Base-by-base conservation (phyloP, 768 basidiomycete genomes). In the Vishniacozyma victoriae region DNA sequence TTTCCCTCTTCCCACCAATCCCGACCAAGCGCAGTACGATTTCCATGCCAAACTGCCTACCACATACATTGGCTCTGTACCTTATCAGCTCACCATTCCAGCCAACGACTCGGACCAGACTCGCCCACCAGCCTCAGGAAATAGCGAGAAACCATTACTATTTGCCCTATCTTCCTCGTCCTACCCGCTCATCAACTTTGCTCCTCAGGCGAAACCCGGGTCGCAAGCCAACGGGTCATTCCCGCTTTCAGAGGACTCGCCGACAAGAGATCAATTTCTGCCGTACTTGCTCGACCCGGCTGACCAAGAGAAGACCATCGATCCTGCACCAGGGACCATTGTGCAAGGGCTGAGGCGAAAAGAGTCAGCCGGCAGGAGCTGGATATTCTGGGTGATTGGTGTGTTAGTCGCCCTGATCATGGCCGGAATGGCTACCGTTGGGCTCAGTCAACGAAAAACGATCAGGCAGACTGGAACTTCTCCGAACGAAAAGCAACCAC, bases 141-240 rank as follows among this genome's bases (percentile, higher is more conserved):
- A 46, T 15, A 15, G 15, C 20, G 46, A 40, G 15, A 52, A 48
- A 20, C 57, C 59, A n/a, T 39, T 62, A 14, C 76, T 95, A 1
- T 93, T 82, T 59, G 90, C 87, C 16, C 85, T 96, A 81, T 86
- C 85, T 54, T 84, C 86, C 0, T 76, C 79, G 11, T 79, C 78
- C 6, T 96, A 80, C 64, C 93, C 92, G 0, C 76, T 96, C 9
- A 84, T 93, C 50, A 81, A 65, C 23, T 72, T 75, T 48, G 69
- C 71, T 12, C 71, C 68, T 16, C 65, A 62, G 3, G 54, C 48
- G 42, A 54, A 48, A 51, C 67, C 47, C 19, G 67, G 54, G 5
- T 55, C 41, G 29, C 46, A 54, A 15, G 50, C 54, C 19, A 68
- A 58, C 24, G 68, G 56, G 22, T 69, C 52, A 4, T 67, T 58